phyloP scores from a whole-genome alignment of 257 asterid species.

The Handroanthus guayacan region DNA sequence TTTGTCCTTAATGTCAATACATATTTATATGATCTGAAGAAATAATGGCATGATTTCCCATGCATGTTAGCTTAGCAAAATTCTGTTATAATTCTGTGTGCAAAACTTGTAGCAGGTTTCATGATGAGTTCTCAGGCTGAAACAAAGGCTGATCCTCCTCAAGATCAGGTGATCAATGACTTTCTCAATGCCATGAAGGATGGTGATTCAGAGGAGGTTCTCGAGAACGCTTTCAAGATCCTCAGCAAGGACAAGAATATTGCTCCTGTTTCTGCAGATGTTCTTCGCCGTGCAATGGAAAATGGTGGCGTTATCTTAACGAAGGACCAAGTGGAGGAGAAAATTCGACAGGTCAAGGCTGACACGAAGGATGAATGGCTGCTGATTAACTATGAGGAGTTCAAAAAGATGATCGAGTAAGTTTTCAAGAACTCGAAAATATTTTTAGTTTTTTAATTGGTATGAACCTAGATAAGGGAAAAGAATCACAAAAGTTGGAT shows the following conservation, averaged over 20 bases:
- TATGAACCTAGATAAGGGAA: not conserved
- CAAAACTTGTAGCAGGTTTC: not conserved
- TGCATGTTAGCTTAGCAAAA: not conserved
- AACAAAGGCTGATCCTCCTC: too few relatives aligned
- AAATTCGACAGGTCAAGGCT: not conserved
- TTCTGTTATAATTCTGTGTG: not conserved
- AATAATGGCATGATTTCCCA: not conserved
- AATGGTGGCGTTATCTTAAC: too few relatives aligned
- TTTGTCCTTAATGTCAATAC: too few relatives aligned
- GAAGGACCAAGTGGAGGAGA: too few relatives aligned
- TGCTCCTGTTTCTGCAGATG: too few relatives aligned
- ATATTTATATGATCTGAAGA: too few relatives aligned
- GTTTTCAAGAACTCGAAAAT: not conserved
- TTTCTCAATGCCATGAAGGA: not conserved
- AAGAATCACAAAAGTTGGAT: not conserved
- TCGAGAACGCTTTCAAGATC: too few relatives aligned
- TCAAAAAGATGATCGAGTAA: constrained; percentile 16
- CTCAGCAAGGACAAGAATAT: too few relatives aligned
- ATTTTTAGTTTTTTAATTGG: not conserved
- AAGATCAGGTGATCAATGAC: not conserved
- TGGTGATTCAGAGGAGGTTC: too few relatives aligned
- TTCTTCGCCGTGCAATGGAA: too few relatives aligned
- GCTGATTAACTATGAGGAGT: too few relatives aligned
- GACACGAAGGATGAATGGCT: not conserved
- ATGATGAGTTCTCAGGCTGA: constrained; percentile 6